Conservation (phyloP, 352 stramenopile species). For the Pythium vanterpoolii region DNA sequence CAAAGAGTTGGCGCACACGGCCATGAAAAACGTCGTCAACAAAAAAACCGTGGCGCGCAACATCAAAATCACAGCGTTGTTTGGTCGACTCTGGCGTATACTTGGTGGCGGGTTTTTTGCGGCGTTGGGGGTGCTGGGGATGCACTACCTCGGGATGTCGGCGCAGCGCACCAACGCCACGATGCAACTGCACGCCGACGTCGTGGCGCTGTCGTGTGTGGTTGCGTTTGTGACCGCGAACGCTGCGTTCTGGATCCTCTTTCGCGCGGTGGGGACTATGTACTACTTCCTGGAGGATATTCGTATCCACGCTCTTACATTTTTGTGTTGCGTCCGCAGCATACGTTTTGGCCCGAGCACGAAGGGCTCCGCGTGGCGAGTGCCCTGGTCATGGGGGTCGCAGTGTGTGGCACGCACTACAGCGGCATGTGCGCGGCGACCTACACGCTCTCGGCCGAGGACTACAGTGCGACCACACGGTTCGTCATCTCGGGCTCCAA, state of each 20-base stretch:
- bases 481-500: conserved; percentile 33
- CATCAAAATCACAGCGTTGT: conserved; percentile 55
- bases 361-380: conserved; percentile 48
- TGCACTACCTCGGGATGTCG: conserved; percentile 78
- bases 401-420: conserved; percentile 74
- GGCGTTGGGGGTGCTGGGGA: conserved; percentile 55
- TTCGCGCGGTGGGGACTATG: conserved; percentile 40
- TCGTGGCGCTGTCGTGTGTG: conserved; percentile 48
- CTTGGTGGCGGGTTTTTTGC: conserved; percentile 46
- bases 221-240: conserved; percentile 64
- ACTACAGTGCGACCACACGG: conserved; percentile 23
- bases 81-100: conserved; percentile 55
- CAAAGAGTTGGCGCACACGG: conserved; percentile 33
- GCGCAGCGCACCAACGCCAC: conserved; percentile 50
- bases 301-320: not conserved
- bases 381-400: conserved; percentile 65
- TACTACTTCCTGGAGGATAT: not conserved
- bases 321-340: conserved; percentile 12
- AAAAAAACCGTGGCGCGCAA: conserved; percentile 33
- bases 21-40: conserved; percentile 47
- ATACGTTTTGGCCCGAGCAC: conserved; percentile 59
- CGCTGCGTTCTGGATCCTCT: conserved; percentile 76
- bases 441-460: conserved; percentile 43
- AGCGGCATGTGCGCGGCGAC: conserved; percentile 48
- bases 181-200: conserved; percentile 35